Conservation (phyloP, 2,329 filamentous ascomycete species). For the Colletotrichum tabaci region DNA sequence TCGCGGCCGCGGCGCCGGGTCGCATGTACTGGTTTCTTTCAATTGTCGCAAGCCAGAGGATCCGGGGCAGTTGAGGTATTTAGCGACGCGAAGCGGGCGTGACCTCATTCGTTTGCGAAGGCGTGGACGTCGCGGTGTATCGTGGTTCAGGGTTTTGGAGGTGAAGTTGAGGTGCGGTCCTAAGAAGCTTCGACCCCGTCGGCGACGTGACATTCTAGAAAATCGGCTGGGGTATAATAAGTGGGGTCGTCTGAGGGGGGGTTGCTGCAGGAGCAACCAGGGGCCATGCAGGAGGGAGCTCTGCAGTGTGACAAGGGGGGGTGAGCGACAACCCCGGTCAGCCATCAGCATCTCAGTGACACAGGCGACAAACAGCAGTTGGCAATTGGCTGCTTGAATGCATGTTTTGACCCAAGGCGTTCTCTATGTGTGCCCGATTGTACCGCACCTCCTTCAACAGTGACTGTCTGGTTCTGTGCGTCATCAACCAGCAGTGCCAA, state of each 20-base stretch:
- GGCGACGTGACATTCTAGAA: constrained; percentile 26
- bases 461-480: background rate
- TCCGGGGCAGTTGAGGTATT: no score
- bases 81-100: background rate
- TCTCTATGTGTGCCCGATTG: background rate
- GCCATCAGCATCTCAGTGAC: background rate
- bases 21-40: background rate
- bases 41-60: background rate
- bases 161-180: constrained; percentile 25
- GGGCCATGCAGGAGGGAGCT: constrained; percentile 9
- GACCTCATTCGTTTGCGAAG: constrained; percentile 3
- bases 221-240: constrained; percentile 10
- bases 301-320: constrained; percentile 5
- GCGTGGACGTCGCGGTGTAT: background rate
- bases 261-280: constrained; percentile 20
- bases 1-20: background rate
- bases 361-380: background rate
- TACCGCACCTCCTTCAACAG: background rate
- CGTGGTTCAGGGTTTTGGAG: background rate
- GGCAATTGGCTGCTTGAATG: background rate
- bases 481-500: background rate
- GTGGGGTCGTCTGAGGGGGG: constrained; percentile 13
- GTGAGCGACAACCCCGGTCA: background rate
- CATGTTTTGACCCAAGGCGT: background rate
- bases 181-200: constrained; percentile 26